Evolutionary conservation across 2,329 filamentous ascomycete species (phyloP).

Genomic region (Fusarium graminum): DNA sequence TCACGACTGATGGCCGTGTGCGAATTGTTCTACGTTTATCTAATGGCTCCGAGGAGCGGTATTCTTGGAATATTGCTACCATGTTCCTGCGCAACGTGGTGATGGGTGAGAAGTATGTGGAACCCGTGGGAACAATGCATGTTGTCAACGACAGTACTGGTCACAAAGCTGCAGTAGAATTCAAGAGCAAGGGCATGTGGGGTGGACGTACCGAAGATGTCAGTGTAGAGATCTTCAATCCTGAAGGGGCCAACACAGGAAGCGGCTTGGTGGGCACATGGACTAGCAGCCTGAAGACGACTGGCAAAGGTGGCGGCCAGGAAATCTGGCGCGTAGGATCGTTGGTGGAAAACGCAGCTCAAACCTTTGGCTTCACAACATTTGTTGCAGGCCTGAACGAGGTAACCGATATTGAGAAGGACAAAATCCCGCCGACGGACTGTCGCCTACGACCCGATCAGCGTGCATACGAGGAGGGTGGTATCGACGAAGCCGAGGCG

Average conservation of each 20-base stretch:
- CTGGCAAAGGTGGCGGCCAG: constrained; percentile 70
- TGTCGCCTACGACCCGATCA: constrained; percentile 88
- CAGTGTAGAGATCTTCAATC: constrained; percentile 77
- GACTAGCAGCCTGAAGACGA: constrained; percentile 79
- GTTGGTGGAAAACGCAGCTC: constrained; percentile 82
- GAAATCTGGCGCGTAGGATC: constrained; percentile 84
- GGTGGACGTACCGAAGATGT: constrained; percentile 94
- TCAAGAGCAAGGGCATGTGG: constrained; percentile 97
- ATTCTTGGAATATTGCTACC: constrained; percentile 89
- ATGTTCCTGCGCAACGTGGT: constrained; percentile 96
- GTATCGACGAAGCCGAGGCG: constrained; percentile 84
- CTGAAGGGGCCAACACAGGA: constrained; percentile 73
- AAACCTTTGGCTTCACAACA: constrained; percentile 87
- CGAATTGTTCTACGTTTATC: constrained; percentile 77
- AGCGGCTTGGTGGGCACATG: constrained; percentile 84
- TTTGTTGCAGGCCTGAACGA: constrained; percentile 93
- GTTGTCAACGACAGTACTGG: constrained; percentile 87
- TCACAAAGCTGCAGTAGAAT: constrained; percentile 86
- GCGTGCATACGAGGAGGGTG: constrained; percentile 82
- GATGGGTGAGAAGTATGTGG: constrained; percentile 97
- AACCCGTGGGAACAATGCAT: constrained; percentile 91
- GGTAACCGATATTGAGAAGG: constrained; percentile 82
- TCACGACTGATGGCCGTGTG: constrained; percentile 90
- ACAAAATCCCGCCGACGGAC: constrained; percentile 83
- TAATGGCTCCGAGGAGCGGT: constrained; percentile 81